Evolutionary conservation across 2,329 filamentous ascomycete genomes (phyloP).

Genomic region (Aureobasidium namibiae): DNA sequence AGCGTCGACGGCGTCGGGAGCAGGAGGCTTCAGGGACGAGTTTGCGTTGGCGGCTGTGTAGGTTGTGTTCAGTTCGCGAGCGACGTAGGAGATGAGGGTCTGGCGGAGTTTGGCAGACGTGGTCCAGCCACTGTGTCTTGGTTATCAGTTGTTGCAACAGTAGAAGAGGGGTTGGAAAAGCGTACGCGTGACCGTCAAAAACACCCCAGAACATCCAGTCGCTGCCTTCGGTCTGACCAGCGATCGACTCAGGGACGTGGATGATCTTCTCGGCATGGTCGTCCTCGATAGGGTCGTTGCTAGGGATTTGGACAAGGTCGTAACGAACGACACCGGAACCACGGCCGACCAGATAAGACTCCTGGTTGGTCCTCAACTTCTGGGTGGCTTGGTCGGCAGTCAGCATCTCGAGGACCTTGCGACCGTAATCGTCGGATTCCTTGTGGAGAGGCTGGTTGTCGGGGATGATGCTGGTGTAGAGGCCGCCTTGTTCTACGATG

Average conservation of each 20-base stretch:
- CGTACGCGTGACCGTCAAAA: conserved; percentile 90
- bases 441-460: conserved; percentile 84
- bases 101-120: conserved; percentile 94
- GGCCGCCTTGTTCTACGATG: conserved; percentile 80
- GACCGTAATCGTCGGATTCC: conserved; percentile 72
- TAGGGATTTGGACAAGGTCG: conserved; percentile 87
- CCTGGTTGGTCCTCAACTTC: conserved; percentile 79
- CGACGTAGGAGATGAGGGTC: conserved; percentile 84
- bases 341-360: conserved; percentile 82
- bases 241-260: conserved; percentile 62
- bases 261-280: conserved; percentile 98
- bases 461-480: conserved; percentile 79
- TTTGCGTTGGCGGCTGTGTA: conserved; percentile 66
- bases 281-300: conserved; percentile 96
- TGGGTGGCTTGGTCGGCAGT: conserved; percentile 88
- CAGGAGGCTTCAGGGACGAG: conserved; percentile 53
- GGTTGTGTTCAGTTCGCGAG: conserved; percentile 82
- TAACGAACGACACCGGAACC: conserved; percentile 90
- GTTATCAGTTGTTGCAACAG: neutral
- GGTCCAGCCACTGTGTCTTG: conserved; percentile 72
- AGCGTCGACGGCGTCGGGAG: conserved; percentile 71
- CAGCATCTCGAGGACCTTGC: conserved; percentile 89
- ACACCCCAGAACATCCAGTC: conserved; percentile 99
- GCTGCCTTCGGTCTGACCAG: conserved; percentile 49
- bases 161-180: neutral